Percentiles rank a stretch among this genome's conserved stretches.
Conservation (phyloP, 345 rosid species). For the Eucalyptus regnans region DNA sequence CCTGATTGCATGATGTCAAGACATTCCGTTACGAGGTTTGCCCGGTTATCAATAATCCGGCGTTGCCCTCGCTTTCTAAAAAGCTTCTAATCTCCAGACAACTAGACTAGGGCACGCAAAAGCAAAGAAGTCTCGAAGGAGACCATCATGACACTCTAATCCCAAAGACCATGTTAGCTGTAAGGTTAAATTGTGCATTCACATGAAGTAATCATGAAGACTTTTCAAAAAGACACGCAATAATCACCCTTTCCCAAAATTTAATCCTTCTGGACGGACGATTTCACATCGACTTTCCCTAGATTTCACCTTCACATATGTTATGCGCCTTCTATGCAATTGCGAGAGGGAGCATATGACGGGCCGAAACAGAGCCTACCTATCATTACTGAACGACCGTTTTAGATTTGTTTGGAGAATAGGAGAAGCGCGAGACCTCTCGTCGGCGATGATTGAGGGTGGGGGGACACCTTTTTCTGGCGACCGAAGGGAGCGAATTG, state of each 20-base stretch:
- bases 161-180: not conserved
- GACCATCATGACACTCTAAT: not conserved
- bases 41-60: not conserved
- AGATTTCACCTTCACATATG: not conserved
- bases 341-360: not conserved
- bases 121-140: not conserved
- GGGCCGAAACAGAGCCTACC: not conserved
- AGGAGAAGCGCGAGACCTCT: not conserved
- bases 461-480: not conserved
- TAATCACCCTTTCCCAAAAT: not conserved
- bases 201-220: not conserved
- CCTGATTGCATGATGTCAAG: not conserved
- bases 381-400: not conserved
- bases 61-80: not conserved
- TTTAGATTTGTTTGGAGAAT: not conserved
- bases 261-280: not conserved
- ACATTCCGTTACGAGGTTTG: not conserved
- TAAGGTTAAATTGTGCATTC: not conserved
- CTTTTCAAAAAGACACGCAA: not conserved
- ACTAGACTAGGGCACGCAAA: not conserved
- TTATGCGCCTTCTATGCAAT: not conserved
- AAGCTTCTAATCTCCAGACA: not conserved
- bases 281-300: conserved; percentile 5
- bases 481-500: not conserved
- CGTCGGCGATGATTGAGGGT: not conserved